phyloP scores from a whole-genome alignment of 805 yeast species.

The Zygotorulaspora danielsina region DNA sequence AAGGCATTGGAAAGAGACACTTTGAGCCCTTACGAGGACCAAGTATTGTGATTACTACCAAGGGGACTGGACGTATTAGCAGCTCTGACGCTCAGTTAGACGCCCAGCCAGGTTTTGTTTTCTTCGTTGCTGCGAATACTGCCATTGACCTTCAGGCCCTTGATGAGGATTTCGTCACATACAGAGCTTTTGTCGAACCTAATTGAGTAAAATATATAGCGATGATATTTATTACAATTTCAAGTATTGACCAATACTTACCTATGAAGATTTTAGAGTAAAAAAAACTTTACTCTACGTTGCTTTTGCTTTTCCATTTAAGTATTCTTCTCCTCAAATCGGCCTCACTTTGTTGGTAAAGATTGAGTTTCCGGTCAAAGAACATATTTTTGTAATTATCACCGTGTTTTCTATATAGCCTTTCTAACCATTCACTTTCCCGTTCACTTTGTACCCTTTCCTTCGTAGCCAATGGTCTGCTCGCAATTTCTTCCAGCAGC shows the following conservation, averaged over 20 bases:
- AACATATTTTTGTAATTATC: constrained; percentile 86
- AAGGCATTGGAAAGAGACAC: constrained; percentile 44
- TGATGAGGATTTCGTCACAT: constrained; percentile 61
- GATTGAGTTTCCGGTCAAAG: constrained; percentile 83
- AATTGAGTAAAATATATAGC: constrained; percentile 20
- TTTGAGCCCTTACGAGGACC: constrained; percentile 76
- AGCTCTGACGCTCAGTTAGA: constrained; percentile 40
- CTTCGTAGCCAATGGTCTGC: constrained; percentile 38
- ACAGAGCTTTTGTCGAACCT: constrained; percentile 87
- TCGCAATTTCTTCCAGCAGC: constrained; percentile 62
- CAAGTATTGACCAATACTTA: constrained; percentile 6
- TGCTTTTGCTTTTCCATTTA: constrained; percentile 59
- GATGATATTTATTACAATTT: constrained; percentile 5
- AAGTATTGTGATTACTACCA: constrained; percentile 76
- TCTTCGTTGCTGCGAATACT: constrained; percentile 75
- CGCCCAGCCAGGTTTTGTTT: constrained; percentile 71
- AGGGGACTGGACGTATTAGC: constrained; percentile 66
- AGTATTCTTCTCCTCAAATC: constrained; percentile 67
- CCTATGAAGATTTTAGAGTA: not conserved
- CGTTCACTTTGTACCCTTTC: constrained; percentile 62
- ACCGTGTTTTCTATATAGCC: constrained; percentile 71
- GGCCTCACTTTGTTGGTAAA: constrained; percentile 79
- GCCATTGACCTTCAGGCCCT: constrained; percentile 56
- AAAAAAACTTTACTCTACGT: constrained; percentile 24
- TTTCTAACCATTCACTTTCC: constrained; percentile 68